Evolutionary conservation across 441 rosid species (phyloP), one percentile per base, ranked within the genome.

Genomic region (Isatis lusitanica): DNA sequence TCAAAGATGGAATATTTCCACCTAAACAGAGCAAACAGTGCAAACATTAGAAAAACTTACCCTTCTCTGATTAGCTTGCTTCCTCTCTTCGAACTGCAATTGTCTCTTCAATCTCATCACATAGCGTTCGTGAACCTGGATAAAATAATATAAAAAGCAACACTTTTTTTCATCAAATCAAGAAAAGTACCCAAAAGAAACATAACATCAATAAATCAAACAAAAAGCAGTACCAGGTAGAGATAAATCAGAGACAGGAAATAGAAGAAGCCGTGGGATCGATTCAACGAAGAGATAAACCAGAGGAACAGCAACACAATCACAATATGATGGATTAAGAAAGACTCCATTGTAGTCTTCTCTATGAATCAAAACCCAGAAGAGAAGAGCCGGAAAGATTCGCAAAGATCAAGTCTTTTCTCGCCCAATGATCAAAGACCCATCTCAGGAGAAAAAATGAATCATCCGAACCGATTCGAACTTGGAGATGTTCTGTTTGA

Each of bases 61-160:
- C 92, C 91, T 84, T 84, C 85, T 89, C 71, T 87, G 93, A 77
- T 75, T 79, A 46, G 92, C 84, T 77, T 87, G 88, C 68, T 83
- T 87, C 74, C 82, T 82, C 65, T 85, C 96, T 66, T 93, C 88
- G 15, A 79, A 89, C 79, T 83, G 87, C 76, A 93, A 50, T 66
- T 84, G 86, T 80, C 80, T 89, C 85, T 77, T 72, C 83, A 93
- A 74, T 79, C 89, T 87, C 92, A 74, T 78, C 39, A 86, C 81
- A 77, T 83, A 87, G 38, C 85, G 84, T 67, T 89, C 97, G 60
- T 93, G 92, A 78, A 89, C 89, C 97, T 93, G 63, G 4, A 24
- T n/a, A 71, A 50, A 62, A 3, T n/a, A 30, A 35, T 0, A 6
- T 15, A 64, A 35, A 53, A 53, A 30, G 30, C 68, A 33, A 53